Evolutionary conservation across 225 moss, liverwort and hornwort species (phyloP), one percentile per base, ranked within the genome.

Genomic region (Polytrichum formosum): DNA sequence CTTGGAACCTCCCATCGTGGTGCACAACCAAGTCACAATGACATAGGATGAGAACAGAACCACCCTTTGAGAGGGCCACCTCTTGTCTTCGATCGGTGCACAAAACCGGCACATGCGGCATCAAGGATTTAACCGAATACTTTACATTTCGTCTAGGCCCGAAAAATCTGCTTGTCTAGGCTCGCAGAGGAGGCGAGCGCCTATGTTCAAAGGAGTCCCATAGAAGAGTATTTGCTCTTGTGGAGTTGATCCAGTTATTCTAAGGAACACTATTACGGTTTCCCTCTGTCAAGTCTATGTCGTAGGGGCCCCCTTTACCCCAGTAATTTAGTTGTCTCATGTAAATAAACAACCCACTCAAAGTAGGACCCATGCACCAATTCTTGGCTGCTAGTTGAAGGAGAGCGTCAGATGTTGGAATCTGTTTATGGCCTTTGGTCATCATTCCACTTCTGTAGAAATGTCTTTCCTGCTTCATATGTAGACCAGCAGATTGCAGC

Each of bases 401-500:
- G 66, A 66, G 66, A 68, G 58, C 56, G 61, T 69, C 72, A 66
- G 46, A 21, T 55, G 31, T 70, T 75, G 63, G 63, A 30, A 27
- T 63, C 46, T 7, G 23, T 75, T 63, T 68, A 67, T 20, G 21
- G 76, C 75, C 83, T 87, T 71, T 83, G 88, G 18, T 80, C 83
- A 20, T 85, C 82, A 71, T 97, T 92, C 93, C 93, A 91, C 19
- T 85, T 75, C 75, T 83, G 87, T 28, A 97, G 79, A 67, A 90
- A 97, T 5, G 77, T 73, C 70, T 97, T 97, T 67, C 93, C 92
- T 54, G 93, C 96, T 81, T 97, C 96, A 55, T 97, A 97, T 1
- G 96, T 94, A 30, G 96, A 94, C 96, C 96, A 97, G 70, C 96
- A 97, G 68, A 97, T 97, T 67, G 93, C 96, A 74, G 96, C 96